These are phyloP conservation scores for Tylopilus orsonianus DNA, from an alignment of 1,284 basidiomycete genomes.

Conservation along the genomic window DNA sequence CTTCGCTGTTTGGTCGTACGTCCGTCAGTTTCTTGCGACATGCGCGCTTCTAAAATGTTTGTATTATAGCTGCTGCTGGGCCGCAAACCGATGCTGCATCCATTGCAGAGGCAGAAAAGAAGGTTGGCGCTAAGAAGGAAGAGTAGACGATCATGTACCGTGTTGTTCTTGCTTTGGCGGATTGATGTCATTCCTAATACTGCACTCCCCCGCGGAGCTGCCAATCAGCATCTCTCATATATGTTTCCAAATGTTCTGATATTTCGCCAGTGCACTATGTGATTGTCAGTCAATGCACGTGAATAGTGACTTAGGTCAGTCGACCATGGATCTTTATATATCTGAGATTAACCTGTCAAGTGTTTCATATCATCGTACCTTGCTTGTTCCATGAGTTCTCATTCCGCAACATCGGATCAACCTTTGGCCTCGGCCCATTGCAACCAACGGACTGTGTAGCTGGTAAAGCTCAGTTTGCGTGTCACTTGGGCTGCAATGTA, in stretches of 20 bases:
- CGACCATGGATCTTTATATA: neutral
- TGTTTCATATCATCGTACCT: neutral
- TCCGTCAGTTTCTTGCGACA: constrained; percentile 9
- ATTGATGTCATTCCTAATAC: constrained; percentile 22
- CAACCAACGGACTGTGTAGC: no score
- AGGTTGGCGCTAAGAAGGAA: constrained; percentile 74
- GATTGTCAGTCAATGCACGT: neutral
- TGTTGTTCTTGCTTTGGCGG: constrained; percentile 16
- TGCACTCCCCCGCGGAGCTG: constrained; percentile 1
- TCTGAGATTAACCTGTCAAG: neutral
- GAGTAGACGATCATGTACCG: constrained; percentile 45
- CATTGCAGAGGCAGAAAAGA: constrained; percentile 87
- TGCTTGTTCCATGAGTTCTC: no score
- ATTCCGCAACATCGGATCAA: no score
- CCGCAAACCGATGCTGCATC: constrained; percentile 84
- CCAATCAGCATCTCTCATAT: constrained; percentile 17
- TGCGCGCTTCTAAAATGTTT: neutral
- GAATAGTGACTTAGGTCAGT: neutral
- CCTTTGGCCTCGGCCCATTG: no score
- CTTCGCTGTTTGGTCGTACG: constrained; percentile 70
- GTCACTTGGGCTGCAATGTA: no score
- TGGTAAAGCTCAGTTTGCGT: no score
- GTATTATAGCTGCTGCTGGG: constrained; percentile 43
- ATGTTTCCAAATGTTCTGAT: constrained; percentile 18
- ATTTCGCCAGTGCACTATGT: neutral